phyloP scores from a whole-genome alignment of 208 protist genomes.

The Leptomonas pyrrhocoris region DNA sequence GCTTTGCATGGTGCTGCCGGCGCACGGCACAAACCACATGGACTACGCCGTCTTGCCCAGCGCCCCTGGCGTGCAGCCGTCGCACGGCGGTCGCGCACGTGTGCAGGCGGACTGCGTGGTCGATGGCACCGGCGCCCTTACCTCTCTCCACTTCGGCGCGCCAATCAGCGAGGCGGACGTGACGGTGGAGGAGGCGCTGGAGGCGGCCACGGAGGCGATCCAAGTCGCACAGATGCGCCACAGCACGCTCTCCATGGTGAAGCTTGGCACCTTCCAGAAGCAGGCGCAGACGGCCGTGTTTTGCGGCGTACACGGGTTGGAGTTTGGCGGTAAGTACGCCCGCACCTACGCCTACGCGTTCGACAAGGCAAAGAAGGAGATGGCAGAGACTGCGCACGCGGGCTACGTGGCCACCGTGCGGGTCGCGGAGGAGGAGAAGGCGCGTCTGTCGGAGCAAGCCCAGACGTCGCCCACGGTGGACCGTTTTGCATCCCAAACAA shows the following conservation, averaged over 20 bases:
- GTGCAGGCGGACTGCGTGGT: constrained; percentile 63
- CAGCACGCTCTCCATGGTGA: constrained; percentile 67
- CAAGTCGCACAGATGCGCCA: constrained; percentile 72
- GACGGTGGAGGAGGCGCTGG: constrained; percentile 60
- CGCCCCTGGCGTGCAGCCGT: constrained; percentile 13
- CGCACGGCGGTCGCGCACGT: neutral
- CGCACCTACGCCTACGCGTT: constrained; percentile 85
- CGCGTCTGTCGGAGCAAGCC: constrained; percentile 55
- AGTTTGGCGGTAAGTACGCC: constrained; percentile 87
- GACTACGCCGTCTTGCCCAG: constrained; percentile 24
- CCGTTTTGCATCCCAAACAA: constrained; percentile 83
- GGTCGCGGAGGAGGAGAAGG: constrained; percentile 46
- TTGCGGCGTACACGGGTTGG: constrained; percentile 59
- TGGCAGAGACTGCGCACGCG: constrained; percentile 41
- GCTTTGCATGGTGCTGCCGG: constrained; percentile 61
- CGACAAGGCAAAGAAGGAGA: constrained; percentile 75
- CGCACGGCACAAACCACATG: constrained; percentile 40
- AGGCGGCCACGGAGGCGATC: constrained; percentile 53
- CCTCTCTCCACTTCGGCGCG: constrained; percentile 37
- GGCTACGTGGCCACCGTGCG: constrained; percentile 42
- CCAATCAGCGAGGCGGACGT: constrained; percentile 40
- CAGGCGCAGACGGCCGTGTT: constrained; percentile 74
- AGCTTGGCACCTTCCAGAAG: constrained; percentile 61
- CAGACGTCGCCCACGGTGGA: constrained; percentile 41
- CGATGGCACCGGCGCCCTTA: constrained; percentile 74